These are phyloP conservation scores for Terana coerulea DNA, from an alignment of 768 basidiomycete genomes.

Conservation along the genomic window DNA sequence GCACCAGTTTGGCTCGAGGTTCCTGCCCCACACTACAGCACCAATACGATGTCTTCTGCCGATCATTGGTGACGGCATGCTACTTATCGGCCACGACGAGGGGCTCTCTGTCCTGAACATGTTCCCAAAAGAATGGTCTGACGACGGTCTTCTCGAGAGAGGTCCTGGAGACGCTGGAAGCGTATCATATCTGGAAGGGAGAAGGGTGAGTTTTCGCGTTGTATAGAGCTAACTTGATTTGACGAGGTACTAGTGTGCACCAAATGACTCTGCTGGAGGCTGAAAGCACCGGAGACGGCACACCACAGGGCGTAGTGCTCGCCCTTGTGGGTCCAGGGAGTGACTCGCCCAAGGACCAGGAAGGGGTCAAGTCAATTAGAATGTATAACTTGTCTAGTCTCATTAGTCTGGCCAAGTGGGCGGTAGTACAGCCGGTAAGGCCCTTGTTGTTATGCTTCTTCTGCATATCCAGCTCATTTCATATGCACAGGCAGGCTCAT, in stretches of 20 bases:
- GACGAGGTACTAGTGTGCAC: slow-evolving; percentile 47
- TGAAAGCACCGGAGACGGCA: slow-evolving; percentile 50
- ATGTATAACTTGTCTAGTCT: slow-evolving; percentile 85
- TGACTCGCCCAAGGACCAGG: slow-evolving; percentile 52
- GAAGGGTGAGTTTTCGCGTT: slow-evolving; percentile 53
- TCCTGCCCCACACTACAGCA: slow-evolving; percentile 73
- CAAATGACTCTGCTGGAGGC: slow-evolving; percentile 75
- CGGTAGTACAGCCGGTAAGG: slow-evolving; percentile 59
- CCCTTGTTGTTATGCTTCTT: not conserved
- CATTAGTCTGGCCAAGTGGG: slow-evolving; percentile 72
- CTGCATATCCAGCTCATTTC: not conserved
- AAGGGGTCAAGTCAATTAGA: slow-evolving; percentile 53
- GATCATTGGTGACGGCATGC: slow-evolving; percentile 53
- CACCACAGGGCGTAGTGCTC: slow-evolving; percentile 72
- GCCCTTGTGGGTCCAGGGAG: slow-evolving; percentile 66
- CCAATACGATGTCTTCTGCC: slow-evolving; percentile 78
- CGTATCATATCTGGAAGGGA: slow-evolving; percentile 67
- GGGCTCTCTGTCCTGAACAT: slow-evolving; percentile 82
- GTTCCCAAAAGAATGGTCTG: slow-evolving; percentile 71
- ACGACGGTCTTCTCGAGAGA: slow-evolving; percentile 34
- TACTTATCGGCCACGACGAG: slow-evolving; percentile 78
- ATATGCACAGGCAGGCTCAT: slow-evolving; percentile 39
- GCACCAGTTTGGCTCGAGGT: slow-evolving; percentile 81
- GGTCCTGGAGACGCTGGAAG: slow-evolving; percentile 72
- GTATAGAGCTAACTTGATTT: not conserved